These are phyloP conservation scores for Verticillium zaregamsianum DNA, from an alignment of 2,329 filamentous ascomycete species.

Conservation along the genomic window DNA sequence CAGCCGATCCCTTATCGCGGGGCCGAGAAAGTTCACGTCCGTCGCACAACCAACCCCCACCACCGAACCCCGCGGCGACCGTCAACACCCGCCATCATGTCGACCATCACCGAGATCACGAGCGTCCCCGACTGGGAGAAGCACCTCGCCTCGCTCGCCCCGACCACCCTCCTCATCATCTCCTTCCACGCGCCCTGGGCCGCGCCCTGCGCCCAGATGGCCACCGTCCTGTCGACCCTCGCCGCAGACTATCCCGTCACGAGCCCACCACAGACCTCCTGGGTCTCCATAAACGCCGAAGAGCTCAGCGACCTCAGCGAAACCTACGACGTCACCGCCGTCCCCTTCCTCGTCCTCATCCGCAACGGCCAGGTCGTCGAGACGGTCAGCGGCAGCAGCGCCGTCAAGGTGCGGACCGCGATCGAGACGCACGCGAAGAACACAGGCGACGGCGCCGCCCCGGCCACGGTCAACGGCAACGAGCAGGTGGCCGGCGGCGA, in stretches of 20 bases:
- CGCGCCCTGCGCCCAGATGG: constrained; percentile 93
- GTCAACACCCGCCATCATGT: constrained; percentile 48
- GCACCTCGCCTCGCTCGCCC: constrained; percentile 60
- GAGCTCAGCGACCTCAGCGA: constrained; percentile 90
- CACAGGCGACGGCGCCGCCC: constrained; percentile 28
- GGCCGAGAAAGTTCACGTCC: background rate
- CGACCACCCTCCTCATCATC: constrained; percentile 72
- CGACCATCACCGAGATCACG: constrained; percentile 72
- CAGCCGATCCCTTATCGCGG: background rate
- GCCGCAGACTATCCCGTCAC: constrained; percentile 77
- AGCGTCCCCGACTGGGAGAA: constrained; percentile 69
- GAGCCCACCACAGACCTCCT: constrained; percentile 65
- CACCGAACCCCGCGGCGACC: background rate
- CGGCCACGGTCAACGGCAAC: constrained; percentile 32
- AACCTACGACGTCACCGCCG: constrained; percentile 87
- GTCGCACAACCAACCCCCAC: background rate
- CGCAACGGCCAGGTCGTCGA: constrained; percentile 73
- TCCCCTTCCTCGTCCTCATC: constrained; percentile 85
- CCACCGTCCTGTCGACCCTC: constrained; percentile 76
- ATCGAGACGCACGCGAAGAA: constrained; percentile 76
- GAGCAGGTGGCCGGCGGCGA: constrained; percentile 16
- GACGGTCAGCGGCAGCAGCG: constrained; percentile 85
- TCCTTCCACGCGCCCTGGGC: constrained; percentile 98
- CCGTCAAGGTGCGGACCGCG: constrained; percentile 74
- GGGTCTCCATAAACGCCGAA: constrained; percentile 91